Percentiles rank a stretch among this genome's conserved stretches.
These are phyloP conservation scores for Fusarium sp. DNA, from an alignment of 2,329 filamentous ascomycete genomes.

Conservation along the genomic window DNA sequence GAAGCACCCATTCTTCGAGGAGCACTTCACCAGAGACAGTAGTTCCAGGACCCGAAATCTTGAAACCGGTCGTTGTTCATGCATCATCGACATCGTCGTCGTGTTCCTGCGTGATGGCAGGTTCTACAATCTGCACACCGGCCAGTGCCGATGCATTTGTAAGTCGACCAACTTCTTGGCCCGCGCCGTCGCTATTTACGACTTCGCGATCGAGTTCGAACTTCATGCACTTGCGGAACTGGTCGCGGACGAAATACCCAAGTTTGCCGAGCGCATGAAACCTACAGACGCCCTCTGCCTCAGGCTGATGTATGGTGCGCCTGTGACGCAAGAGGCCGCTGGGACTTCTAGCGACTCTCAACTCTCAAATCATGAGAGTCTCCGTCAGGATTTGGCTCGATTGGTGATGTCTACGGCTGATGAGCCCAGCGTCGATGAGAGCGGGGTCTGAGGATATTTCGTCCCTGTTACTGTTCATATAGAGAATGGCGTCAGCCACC, in stretches of 20 bases:
- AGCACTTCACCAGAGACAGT: not conserved
- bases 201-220: not conserved
- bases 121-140: not conserved
- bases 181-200: not conserved
- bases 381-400: not conserved
- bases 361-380: not conserved
- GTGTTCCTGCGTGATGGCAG: not conserved
- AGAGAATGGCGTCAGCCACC: not conserved
- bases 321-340: not conserved
- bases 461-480: rapidly evolving
- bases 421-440: not conserved
- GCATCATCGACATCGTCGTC: not conserved
- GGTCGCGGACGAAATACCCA: not conserved
- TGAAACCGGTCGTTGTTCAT: not conserved
- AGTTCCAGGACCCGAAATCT: not conserved
- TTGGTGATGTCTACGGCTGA: not conserved
- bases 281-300: not conserved
- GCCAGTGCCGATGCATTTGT: not conserved
- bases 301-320: not conserved
- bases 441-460: not conserved
- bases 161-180: not conserved
- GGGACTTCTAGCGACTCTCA: not conserved
- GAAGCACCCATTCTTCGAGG: not conserved
- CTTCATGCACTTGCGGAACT: not conserved
- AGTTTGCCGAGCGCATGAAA: not conserved